These are phyloP conservation scores for Ceratocystis cacaofunesta DNA, from an alignment of 2,329 filamentous ascomycete species.

Conservation along the genomic window DNA sequence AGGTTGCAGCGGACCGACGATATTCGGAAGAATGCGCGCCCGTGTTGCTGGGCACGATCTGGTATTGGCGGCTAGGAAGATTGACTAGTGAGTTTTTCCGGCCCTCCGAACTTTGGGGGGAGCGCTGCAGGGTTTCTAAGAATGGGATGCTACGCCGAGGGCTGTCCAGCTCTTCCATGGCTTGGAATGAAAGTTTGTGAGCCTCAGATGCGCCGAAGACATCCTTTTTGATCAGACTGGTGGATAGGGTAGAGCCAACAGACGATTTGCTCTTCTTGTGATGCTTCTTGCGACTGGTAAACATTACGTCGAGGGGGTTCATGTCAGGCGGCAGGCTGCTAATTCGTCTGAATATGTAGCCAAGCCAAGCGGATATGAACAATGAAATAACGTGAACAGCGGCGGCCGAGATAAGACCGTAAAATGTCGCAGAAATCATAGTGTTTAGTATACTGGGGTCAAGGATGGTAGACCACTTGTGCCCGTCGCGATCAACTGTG, in stretches of 20 bases:
- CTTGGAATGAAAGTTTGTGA: constrained; percentile 7
- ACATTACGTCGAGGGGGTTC: constrained; percentile 79
- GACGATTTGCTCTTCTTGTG: constrained; percentile 64
- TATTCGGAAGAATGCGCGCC: constrained; percentile 6
- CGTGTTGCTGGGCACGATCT: constrained; percentile 29
- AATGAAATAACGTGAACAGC: constrained; percentile 58
- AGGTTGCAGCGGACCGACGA: constrained; percentile 14
- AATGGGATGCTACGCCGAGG: constrained; percentile 52
- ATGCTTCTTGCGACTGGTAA: constrained; percentile 50
- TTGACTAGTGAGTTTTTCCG: constrained; percentile 40
- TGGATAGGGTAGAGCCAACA: constrained; percentile 28
- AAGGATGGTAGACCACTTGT: constrained; percentile 55
- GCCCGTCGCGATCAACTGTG: constrained; percentile 30
- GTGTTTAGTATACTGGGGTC: constrained; percentile 37
- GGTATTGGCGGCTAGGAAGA: constrained; percentile 41
- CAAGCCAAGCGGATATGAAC: constrained; percentile 57
- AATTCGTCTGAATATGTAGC: constrained; percentile 69
- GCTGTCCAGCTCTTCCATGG: constrained; percentile 18
- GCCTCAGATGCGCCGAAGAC: constrained; percentile 11
- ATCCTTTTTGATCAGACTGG: constrained; percentile 9
- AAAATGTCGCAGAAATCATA: constrained; percentile 53
- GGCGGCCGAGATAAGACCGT: constrained; percentile 47
- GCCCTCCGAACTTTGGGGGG: constrained; percentile 35
- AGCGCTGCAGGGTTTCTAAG: constrained; percentile 57
- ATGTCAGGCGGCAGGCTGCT: constrained; percentile 73